Evolutionary conservation across 768 basidiomycete genomes (phyloP).

Genomic region (Mycena indigotica): DNA sequence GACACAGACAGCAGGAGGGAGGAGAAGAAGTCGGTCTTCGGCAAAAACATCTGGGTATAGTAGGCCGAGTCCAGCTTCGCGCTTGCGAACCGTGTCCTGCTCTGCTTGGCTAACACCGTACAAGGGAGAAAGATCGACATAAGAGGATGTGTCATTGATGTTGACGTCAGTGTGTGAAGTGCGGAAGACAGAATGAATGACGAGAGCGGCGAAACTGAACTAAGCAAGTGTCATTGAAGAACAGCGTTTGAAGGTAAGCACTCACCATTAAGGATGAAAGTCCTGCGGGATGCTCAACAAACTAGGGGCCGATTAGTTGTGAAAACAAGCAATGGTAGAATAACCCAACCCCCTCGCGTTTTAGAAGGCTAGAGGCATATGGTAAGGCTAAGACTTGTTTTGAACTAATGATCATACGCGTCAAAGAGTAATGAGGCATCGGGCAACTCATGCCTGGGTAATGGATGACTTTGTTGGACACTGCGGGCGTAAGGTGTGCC

Average conservation of each 20-base stretch:
- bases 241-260: not conserved
- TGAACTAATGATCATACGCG: constrained; percentile 47
- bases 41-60: constrained; percentile 75
- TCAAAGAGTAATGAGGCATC: constrained; percentile 84
- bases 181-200: constrained; percentile 87
- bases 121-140: constrained; percentile 81
- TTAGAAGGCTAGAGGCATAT: constrained; percentile 47
- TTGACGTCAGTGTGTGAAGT: constrained; percentile 61
- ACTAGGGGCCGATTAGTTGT: constrained; percentile 43
- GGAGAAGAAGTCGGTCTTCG: constrained; percentile 74
- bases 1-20: constrained; percentile 76
- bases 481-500: constrained; percentile 81
- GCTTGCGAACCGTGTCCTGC: constrained; percentile 54
- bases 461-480: constrained; percentile 68
- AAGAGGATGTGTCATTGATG: constrained; percentile 85
- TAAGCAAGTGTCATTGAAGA: not conserved
- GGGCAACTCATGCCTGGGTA: constrained; percentile 70
- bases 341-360: constrained; percentile 60
- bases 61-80: constrained; percentile 59
- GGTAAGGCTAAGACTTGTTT: not conserved
- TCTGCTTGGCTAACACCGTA: constrained; percentile 73
- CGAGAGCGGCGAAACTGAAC: constrained; percentile 79
- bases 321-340: not conserved
- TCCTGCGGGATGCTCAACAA: constrained; percentile 75
- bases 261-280: constrained; percentile 67